Base-by-base conservation (phyloP, 208 protist genomes). In the Lotmaria passim region DNA sequence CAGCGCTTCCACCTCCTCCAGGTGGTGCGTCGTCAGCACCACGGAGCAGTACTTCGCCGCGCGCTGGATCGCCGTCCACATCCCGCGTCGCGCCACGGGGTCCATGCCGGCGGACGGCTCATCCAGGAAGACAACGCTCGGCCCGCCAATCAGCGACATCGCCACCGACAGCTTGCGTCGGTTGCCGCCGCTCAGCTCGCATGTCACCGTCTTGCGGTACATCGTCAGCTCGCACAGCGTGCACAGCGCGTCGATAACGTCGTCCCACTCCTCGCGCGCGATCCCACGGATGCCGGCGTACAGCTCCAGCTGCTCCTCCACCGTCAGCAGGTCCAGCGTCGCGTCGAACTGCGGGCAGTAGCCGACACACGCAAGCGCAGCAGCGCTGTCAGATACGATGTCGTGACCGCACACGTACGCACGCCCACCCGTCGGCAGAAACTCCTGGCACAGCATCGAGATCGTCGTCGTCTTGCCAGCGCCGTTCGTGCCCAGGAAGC, bases 311-410 rank as follows among this genome's bases (percentile, higher is more conserved):
- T 99, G 96, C 73, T 99, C 97, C 23, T 91, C 60, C 44, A 90
- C 86, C 28, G 96, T 98, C 39, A 99, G 70, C 61, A 98, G 79
- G 31, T 93, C 86, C 55, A 96, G 89, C 2, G 93, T 75, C 10
- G 98, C 87, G 80, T 98, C 96, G 81, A 98, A 98, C 82, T 99
- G 97, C 51, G 97, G 97, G 82, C 97, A 99, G 60, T 98, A 96
- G 24, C 98, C 98, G 50, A 98, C 89, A 61, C 61, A 88, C 58
- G n/a, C 36, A 39, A 39, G 36, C 36, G 52, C 52, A 26, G 52
- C 28, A 0, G 52, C 28, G 31, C 52, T 36, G 28, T 58, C 31
- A 4, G 24, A 17, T 26, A 58, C 52, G 48, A 90, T 80, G 72
- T 91, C 68, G 46, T 87, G 78, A 2, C 85, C 85, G 51, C 78